These are phyloP conservation scores for Aschersonia sp. DNA, from an alignment of 2,329 filamentous ascomycete species.

Conservation along the genomic window DNA sequence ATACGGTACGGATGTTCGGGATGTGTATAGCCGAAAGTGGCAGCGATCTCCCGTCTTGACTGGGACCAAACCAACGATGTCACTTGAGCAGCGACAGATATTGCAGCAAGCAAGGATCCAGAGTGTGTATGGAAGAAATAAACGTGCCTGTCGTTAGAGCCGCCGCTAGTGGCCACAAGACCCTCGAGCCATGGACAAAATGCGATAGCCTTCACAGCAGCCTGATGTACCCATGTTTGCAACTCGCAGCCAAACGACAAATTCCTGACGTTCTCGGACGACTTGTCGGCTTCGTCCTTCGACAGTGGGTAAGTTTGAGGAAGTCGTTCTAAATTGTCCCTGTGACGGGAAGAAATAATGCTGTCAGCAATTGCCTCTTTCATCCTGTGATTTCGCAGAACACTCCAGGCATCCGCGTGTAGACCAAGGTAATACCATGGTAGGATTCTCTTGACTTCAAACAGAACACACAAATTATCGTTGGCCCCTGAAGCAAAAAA, in stretches of 20 bases:
- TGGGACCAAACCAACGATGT: conserved; percentile 86
- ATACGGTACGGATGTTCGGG: conserved; percentile 82
- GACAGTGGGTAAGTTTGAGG: not conserved
- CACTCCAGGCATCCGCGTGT: too few species aligned
- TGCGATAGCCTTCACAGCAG: conserved; percentile 90
- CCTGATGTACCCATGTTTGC: conserved; percentile 65
- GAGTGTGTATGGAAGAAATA: conserved; percentile 87
- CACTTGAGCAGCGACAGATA: conserved; percentile 85
- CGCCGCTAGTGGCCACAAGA: conserved; percentile 79
- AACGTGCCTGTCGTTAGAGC: conserved; percentile 87
- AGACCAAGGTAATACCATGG: conserved; percentile 2
- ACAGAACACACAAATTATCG: conserved; percentile 79
- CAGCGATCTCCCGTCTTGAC: conserved; percentile 73
- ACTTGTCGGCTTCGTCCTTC: not conserved
- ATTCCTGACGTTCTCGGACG: conserved; percentile 24
- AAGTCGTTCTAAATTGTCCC: too few species aligned
- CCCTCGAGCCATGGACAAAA: conserved; percentile 91
- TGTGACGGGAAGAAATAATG: too few species aligned
- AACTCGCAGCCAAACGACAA: conserved; percentile 44
- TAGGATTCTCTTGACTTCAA: conserved; percentile 50
- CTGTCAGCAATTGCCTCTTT: too few species aligned
- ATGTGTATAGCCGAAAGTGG: conserved; percentile 86
- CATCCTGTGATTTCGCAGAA: too few species aligned
- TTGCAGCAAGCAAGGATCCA: conserved; percentile 73
- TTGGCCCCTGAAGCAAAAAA: conserved; percentile 83